Base-by-base conservation (phyloP, 2,329 filamentous ascomycete genomes). In the Xylariaceae sp. region DNA sequence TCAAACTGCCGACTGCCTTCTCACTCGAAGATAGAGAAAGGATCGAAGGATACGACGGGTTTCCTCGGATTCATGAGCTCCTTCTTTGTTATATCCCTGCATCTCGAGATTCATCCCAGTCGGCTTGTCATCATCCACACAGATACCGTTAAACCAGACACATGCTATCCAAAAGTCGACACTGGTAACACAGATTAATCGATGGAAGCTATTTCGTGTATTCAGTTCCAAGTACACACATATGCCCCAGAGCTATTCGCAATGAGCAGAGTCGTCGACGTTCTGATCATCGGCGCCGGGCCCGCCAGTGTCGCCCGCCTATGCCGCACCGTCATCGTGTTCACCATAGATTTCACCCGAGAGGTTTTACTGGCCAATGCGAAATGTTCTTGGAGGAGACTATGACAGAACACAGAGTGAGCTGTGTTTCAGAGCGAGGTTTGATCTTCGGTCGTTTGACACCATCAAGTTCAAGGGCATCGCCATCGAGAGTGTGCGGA, bases 231-330 rank as follows among this genome's bases (percentile, higher is more conserved):
- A 42, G 11, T 42, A 42, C 37, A 9, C 37, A 42, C 37, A 4
- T 30, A 4, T 4, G 23, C 23, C 4, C 23, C 23, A 30, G 5
- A 30, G 17, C 17, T 30, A 30, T 42, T 42, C 37, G 45, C 17
- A n/a, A 34, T 48, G n/a, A 17, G 30, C 13, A 57, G 50, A 44
- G 54, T n/a, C 17, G 52, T 66, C 51, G 73, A 75, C 52, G 71
- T 71, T 39, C 66, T 76, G 3, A 72, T 77, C 54, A 65, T 77
- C 52, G 74, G 67, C 34, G 23, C 23, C 5, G 78, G 78, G 0
- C 78, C 77, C 6, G 77, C 77, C 1, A 67, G 68, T 0, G 71
- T 78, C 2, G 73, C 74, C 8, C 61, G 67, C 3, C 68, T 68
- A 13, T 69, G 71, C 1, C 71, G 74, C 56, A 76, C 71, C 11